A percentile compares a stretch with the other conserved stretches of the same genome.
Evolutionary conservation across 306 rosid species (phyloP).

Genomic region (Albizia julibrissin): DNA sequence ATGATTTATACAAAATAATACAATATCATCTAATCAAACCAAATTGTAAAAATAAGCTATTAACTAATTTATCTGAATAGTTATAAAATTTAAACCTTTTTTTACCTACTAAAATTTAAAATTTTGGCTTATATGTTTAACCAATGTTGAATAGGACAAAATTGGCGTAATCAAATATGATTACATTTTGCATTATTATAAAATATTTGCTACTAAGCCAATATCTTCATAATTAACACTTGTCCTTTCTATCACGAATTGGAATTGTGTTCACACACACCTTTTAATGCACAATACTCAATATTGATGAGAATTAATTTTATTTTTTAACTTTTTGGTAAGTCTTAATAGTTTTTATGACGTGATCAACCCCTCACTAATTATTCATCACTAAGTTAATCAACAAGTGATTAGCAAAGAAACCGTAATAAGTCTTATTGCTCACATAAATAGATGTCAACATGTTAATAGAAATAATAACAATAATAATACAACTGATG

Average conservation of each 20-base stretch:
- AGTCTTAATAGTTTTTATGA: background rate
- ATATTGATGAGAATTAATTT: background rate
- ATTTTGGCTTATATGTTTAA: background rate
- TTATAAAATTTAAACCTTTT: background rate
- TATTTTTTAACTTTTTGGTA: background rate
- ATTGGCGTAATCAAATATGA: slow-evolving; percentile 8
- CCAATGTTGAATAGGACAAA: background rate
- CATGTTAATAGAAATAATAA: too few species aligned
- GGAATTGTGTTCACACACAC: background rate
- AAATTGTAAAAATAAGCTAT: background rate
- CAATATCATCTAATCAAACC: background rate
- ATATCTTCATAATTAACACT: slow-evolving; percentile 7
- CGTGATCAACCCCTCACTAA: background rate
- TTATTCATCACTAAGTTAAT: background rate
- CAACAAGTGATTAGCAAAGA: background rate
- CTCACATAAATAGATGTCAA: too few species aligned
- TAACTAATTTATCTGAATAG: background rate
- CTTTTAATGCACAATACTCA: background rate
- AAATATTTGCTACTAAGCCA: slow-evolving; percentile 32
- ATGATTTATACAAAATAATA: background rate
- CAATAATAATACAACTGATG: too few species aligned
- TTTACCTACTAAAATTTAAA: too few species aligned
- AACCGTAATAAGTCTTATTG: background rate
- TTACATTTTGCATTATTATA: slow-evolving; percentile 24
- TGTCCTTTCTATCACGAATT: background rate